phyloP scores from a whole-genome alignment of 352 stramenopile genomes.

The Synura sp. region DNA sequence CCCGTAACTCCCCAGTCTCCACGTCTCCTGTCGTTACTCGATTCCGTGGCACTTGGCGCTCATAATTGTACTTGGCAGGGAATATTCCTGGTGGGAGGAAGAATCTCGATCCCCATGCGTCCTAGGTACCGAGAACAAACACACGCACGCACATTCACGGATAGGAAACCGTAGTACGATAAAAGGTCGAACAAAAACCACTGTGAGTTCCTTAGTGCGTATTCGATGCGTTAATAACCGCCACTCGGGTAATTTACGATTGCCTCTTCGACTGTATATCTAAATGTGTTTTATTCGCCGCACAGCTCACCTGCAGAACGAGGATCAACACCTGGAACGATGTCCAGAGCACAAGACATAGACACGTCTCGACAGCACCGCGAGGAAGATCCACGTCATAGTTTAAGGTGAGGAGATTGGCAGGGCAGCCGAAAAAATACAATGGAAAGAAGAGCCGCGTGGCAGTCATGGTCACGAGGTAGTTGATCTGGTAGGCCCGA shows the following conservation, averaged over 20 bases:
- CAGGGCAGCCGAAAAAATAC: constrained; percentile 23
- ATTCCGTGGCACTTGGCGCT: background rate
- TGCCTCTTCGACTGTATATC: no score
- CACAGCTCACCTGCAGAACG: background rate
- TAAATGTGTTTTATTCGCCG: no score
- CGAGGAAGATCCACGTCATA: no score
- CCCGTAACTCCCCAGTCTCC: background rate
- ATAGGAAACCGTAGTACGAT: no score
- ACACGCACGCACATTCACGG: no score
- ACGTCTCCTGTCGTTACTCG: background rate
- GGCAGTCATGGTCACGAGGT: background rate
- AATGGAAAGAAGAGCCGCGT: constrained; percentile 12
- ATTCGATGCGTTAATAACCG: background rate
- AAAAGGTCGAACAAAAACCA: no score
- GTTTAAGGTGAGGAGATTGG: constrained; percentile 19
- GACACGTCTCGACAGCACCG: background rate
- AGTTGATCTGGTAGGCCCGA: background rate
- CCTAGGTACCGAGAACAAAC: no score
- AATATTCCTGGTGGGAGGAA: background rate
- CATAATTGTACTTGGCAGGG: constrained; percentile 5
- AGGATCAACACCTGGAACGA: background rate
- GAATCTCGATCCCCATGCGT: constrained; percentile 12
- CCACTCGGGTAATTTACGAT: no score
- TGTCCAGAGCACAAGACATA: constrained; percentile 5
- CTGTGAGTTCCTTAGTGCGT: background rate